A percentile compares a stretch with the other conserved stretches of the same genome.
Evolutionary conservation across 2,329 filamentous ascomycete genomes (phyloP).

Genomic region (Penicillium digitatum): DNA sequence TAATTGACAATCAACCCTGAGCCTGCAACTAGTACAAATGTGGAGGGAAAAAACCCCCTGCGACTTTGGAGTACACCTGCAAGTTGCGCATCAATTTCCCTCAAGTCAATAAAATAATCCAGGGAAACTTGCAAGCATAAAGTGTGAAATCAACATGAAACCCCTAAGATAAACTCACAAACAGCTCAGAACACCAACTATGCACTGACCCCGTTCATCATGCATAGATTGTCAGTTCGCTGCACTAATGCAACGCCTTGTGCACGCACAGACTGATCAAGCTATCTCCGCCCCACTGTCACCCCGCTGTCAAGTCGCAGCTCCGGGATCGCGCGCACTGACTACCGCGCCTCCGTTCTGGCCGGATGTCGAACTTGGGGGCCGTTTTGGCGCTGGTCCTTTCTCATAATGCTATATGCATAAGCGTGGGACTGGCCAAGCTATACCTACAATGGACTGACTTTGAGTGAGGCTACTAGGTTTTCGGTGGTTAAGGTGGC

Average conservation of each 20-base stretch:
- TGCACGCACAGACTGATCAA: conserved; percentile 17
- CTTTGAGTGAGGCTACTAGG: background rate
- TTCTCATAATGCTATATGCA: conserved; percentile 21
- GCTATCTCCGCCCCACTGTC: conserved; percentile 16
- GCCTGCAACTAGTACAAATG: background rate
- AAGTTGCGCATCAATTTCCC: conserved; percentile 8
- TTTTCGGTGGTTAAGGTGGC: background rate
- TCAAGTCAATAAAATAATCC: background rate
- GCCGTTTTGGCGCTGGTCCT: background rate
- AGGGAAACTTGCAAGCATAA: background rate
- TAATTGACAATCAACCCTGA: background rate
- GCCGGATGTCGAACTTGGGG: conserved; percentile 3
- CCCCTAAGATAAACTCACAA: conserved; percentile 15
- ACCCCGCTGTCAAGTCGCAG: conserved; percentile 15
- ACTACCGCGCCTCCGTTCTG: conserved; percentile 17
- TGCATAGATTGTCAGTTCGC: conserved; percentile 24
- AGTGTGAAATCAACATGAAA: background rate
- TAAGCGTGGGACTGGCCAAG: conserved; percentile 12
- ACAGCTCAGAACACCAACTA: conserved; percentile 1
- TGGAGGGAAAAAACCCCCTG: background rate
- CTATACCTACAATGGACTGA: conserved; percentile 4
- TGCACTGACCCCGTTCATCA: conserved; percentile 11
- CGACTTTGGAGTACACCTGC: conserved; percentile 8
- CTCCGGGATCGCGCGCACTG: conserved; percentile 20
- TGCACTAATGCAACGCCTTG: conserved; percentile 21